phyloP scores from a whole-genome alignment of 2,329 filamentous ascomycete species.

The Chrysoporthe puriensis region DNA sequence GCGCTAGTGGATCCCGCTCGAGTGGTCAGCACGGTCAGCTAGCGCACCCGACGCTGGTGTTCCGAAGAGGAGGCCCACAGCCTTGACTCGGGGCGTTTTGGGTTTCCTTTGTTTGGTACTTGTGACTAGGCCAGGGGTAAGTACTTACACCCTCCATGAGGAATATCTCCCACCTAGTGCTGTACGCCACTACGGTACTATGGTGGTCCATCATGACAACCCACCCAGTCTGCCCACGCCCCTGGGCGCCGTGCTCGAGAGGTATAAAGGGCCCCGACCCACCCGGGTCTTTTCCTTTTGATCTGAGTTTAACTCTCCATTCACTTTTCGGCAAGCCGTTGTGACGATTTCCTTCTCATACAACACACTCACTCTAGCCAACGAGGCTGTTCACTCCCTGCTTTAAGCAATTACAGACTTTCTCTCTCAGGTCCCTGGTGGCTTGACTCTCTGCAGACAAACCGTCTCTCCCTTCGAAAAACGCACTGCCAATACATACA shows the following conservation, averaged over 20 bases:
- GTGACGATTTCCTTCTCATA: constrained; percentile 19
- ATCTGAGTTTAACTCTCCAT: not conserved
- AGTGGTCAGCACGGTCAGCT: constrained; percentile 9
- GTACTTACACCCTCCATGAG: not conserved
- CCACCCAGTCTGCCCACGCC: not conserved
- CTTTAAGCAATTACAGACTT: constrained; percentile 20
- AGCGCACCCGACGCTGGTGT: constrained; percentile 22
- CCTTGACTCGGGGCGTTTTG: constrained; percentile 17
- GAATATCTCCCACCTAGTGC: not conserved
- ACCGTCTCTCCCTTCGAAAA: constrained; percentile 17
- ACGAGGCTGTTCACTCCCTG: constrained; percentile 26
- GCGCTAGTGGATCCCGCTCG: not conserved
- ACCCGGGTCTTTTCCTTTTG: constrained; percentile 1
- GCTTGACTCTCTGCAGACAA: constrained; percentile 26
- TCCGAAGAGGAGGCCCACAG: constrained; percentile 15
- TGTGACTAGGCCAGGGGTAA: constrained; percentile 15
- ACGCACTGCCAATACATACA: constrained; percentile 18
- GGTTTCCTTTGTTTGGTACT: constrained; percentile 13
- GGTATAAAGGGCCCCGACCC: constrained; percentile 27
- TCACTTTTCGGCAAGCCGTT: constrained; percentile 27
- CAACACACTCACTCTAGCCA: constrained; percentile 26
- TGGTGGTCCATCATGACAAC: not conserved
- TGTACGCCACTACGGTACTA: not conserved
- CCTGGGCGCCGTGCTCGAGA: not conserved
- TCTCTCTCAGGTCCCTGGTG: constrained; percentile 24